phyloP scores from a whole-genome alignment of 768 basidiomycete genomes.

The Tulasnella sp. region DNA sequence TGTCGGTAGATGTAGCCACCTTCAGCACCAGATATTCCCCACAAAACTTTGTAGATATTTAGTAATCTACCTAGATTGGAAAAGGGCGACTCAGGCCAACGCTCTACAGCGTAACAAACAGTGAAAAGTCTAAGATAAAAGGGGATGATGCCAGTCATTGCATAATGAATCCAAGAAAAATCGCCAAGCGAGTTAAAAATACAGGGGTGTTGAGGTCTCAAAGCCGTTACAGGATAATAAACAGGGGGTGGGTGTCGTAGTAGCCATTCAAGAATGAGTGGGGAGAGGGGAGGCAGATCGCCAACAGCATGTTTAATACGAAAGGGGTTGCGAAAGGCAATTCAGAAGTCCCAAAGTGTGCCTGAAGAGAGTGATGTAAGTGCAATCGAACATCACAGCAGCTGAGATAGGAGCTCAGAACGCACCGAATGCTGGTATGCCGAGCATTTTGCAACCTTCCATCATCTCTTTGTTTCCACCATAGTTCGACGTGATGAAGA shows the following conservation, averaged over 20 bases:
- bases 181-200: not conserved
- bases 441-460: constrained; percentile 63
- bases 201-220: not conserved
- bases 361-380: constrained; percentile 41
- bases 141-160: not conserved
- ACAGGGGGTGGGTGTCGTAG: not conserved
- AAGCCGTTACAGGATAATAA: not conserved
- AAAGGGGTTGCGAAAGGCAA: not conserved
- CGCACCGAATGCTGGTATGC: constrained; percentile 45
- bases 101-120: not conserved
- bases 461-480: constrained; percentile 72
- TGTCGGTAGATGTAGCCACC: not conserved
- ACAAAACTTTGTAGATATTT: not conserved
- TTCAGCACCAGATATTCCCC: not conserved
- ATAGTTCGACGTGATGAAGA: constrained; percentile 80
- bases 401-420: constrained; percentile 28
- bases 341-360: constrained; percentile 63
- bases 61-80: not conserved
- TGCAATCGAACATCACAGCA: not conserved
- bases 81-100: not conserved
- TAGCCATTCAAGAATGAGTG: not conserved
- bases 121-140: not conserved
- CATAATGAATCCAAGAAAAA: not conserved
- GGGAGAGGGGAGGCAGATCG: constrained; percentile 7
- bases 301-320: not conserved